Conservation (phyloP, 305 asterid species). For the Fraxinus latifolia region DNA sequence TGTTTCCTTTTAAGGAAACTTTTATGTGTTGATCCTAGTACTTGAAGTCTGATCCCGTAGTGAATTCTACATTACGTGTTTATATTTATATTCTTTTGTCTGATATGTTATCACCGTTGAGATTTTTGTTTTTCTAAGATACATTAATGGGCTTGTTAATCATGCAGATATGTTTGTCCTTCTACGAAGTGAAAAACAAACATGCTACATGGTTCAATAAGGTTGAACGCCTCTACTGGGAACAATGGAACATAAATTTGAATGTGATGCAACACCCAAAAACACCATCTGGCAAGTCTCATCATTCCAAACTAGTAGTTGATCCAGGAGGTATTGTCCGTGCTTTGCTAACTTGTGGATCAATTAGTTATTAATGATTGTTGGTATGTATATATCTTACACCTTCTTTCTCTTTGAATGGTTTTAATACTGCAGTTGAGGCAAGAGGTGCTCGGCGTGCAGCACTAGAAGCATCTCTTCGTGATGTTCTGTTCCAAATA, state of each 20-base stretch:
- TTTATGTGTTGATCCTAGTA: neutral
- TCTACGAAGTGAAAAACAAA: constrained; percentile 83
- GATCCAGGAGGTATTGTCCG: constrained; percentile 73
- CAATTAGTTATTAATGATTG: neutral
- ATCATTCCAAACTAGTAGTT: constrained; percentile 64
- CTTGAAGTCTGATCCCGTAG: neutral
- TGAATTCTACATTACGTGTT: neutral
- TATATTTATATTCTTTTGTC: neutral
- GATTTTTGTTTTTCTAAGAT: neutral
- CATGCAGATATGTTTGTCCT: constrained; percentile 80
- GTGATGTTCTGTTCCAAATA: constrained; percentile 84
- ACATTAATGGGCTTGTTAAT: constrained; percentile 12
- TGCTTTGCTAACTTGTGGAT: neutral
- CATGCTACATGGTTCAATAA: constrained; percentile 90
- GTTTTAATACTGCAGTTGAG: constrained; percentile 55
- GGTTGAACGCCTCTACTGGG: constrained; percentile 94
- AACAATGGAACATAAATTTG: constrained; percentile 87
- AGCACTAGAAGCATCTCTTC: constrained; percentile 71
- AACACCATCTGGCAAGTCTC: constrained; percentile 62
- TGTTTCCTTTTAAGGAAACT: neutral
- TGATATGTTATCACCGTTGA: neutral
- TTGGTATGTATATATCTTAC: neutral
- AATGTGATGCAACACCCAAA: constrained; percentile 71
- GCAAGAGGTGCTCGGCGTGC: constrained; percentile 70
- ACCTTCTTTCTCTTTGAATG: constrained; percentile 14